Evolutionary conservation across 495 filamentous ascomycete genomes (phyloP).

Genomic region (Trichocladium antarcticum): DNA sequence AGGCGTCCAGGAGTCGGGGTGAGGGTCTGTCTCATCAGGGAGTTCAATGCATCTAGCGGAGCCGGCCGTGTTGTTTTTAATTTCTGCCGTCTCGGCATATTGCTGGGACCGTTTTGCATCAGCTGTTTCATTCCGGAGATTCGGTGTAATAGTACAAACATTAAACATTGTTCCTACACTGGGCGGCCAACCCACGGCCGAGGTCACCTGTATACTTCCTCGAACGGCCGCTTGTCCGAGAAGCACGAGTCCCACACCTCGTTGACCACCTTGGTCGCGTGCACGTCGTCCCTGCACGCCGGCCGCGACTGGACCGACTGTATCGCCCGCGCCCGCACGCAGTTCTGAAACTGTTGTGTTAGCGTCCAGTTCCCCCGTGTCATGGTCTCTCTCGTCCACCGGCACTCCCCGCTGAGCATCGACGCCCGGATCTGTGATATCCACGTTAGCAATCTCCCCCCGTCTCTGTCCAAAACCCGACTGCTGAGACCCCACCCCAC

Average conservation of each 20-base stretch:
- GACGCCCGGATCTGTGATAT: conserved; percentile 68
- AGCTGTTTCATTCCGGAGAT: neutral
- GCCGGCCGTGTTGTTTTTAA: conserved; percentile 8
- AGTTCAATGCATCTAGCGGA: conserved; percentile 11
- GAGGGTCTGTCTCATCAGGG: neutral
- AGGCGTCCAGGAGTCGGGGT: conserved; percentile 10
- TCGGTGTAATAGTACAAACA: conserved; percentile 3
- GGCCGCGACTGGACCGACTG: conserved; percentile 64
- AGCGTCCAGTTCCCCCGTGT: conserved; percentile 72
- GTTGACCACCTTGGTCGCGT: conserved; percentile 81
- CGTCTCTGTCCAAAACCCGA: neutral
- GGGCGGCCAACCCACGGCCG: neutral
- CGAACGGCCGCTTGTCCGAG: conserved; percentile 83
- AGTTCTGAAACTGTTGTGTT: conserved; percentile 86
- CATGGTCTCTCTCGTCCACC: conserved; percentile 81
- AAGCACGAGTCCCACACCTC: conserved; percentile 98
- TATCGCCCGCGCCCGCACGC: conserved; percentile 70
- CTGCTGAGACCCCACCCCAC: conserved; percentile 3
- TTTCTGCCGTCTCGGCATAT: neutral
- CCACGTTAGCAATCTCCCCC: neutral
- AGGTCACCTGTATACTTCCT: conserved; percentile 81
- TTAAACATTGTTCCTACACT: conserved; percentile 1
- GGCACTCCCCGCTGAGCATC: conserved; percentile 84
- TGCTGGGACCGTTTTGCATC: neutral
- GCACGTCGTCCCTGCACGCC: conserved; percentile 70